Evolutionary conservation across 768 basidiomycete genomes (phyloP), one percentile per base, ranked within the genome.

Genomic region (Tylopilus sp.): DNA sequence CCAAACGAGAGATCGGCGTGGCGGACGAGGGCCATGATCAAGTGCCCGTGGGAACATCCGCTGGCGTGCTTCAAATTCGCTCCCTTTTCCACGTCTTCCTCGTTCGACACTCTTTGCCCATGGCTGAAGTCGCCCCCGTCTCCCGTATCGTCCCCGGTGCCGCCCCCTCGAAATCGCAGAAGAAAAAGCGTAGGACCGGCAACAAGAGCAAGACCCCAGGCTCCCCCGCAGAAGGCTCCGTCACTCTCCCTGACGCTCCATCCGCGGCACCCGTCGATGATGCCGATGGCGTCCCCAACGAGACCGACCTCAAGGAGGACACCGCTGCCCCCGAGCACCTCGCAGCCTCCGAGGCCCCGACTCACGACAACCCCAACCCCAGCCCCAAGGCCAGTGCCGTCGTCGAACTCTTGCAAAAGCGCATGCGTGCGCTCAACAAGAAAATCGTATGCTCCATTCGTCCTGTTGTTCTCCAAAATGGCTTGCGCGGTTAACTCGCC

Each of bases 341-440:
- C 53, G 74, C 72, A 6, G 55, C 72, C 30, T 60, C 72, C 10
- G 75, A 78, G 53, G 69, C 75, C 4, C 67, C 74, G 6, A 63
- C 71, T 11, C 67, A 73, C 6, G 82, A 81, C 55, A 81, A 82
- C 25, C 51, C 65, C 44, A 55, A 61, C 53, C 61, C 65, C 44
- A 55, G 61, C 53, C 61, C 75, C 53, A 88, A 84, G 66, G 71
- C 67, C 17, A 88, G 86, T 56, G 85, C 91, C 9, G 78, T 88
- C 51, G 82, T 87, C 47, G 91, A 94, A 42, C 79, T 95, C 56
- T 72, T 95, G 56, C 76, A 78, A 63, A 94, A 92, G 72, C 80
- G 92, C 45, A 71, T 90, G 63, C 89, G 90, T 58, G 76, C 80
- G 34, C 78, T 89, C 21, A 78, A 77, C 50, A 94, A 94, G 77